Evolutionary conservation across 495 filamentous ascomycete species (phyloP), one percentile per base, ranked within the genome.

Genomic region (Tuber melanosporum): DNA sequence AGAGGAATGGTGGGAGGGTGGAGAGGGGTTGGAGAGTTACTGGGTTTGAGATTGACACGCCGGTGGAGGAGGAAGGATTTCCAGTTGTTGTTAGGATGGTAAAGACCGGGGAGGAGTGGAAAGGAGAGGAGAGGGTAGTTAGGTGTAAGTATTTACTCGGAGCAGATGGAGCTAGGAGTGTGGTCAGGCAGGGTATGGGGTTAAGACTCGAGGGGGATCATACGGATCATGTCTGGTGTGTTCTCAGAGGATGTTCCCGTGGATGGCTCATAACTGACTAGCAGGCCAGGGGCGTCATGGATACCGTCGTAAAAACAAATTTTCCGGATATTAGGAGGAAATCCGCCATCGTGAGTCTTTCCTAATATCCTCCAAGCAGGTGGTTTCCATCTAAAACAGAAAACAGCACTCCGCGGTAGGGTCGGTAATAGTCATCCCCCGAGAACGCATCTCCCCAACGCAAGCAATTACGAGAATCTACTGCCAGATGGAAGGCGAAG

Each of bases 81-180:
- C 80, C 78, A 12, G 80, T 81, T 19, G 19, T 74, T 42, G 80
- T 81, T 14, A 78, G 49, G 45, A 73, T 81, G 73, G 20, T 41
- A 0, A 41, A 12, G 73, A 73, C 70, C 26, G 74, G 47, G 26
- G n/a, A 12, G 22, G 46, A 19, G 5, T 74, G 52, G 8, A 26
- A 72, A n/a, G 46, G 66, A 0, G 26, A 15, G 49, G 70, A 78
- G 43, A 73, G 79, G 17, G 74, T 82, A 10, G 78, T 79, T 6
- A 74, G 79, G 43, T 41, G 72, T 49, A 82, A 81, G 71, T 76
- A 78, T 66, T 66, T 82, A 44, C 66, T 82, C 88, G 93, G 89
- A 12, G 92, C 91, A 78, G 93, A 96, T 84, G 93, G 93, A 19
- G 92, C 93, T 45, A 91, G 94, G 82, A 92, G 90, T 81, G 84